Evolutionary conservation across 2,329 filamentous ascomycete species (phyloP).

Genomic region (Verticillium zaregamsianum): DNA sequence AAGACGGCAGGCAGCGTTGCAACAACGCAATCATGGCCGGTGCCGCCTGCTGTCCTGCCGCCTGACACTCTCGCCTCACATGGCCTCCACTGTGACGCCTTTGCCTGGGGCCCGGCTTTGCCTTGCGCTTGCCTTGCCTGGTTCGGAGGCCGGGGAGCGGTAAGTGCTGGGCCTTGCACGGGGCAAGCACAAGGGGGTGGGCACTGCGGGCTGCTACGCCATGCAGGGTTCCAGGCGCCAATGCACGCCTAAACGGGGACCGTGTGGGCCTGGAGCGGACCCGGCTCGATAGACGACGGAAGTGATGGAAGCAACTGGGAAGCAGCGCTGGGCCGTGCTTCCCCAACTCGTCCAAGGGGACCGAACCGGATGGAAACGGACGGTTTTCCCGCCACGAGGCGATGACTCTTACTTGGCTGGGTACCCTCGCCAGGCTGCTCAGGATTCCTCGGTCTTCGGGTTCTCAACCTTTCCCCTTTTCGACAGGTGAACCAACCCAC

Average conservation of each 20-base stretch:
- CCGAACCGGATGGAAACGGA: not conserved
- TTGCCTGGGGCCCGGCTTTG: not conserved
- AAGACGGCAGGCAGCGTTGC: not conserved
- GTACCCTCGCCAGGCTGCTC: not conserved
- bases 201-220: not conserved
- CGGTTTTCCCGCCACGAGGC: not conserved
- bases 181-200: not conserved
- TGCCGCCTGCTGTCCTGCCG: not conserved
- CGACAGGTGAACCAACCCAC: not conserved
- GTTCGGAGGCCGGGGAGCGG: not conserved
- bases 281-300: not conserved
- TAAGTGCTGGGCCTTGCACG: not conserved
- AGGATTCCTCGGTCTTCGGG: not conserved
- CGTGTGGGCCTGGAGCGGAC: not conserved
- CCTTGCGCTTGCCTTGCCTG: not conserved
- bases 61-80: not conserved
- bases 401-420: not conserved
- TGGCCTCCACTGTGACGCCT: not conserved
- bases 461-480: too few species aligned
- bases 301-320: not conserved
- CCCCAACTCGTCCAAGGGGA: not conserved
- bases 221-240: constrained; percentile 1
- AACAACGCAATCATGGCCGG: not conserved
- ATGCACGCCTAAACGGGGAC: constrained; percentile 1
- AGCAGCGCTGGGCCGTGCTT: not conserved